Evolutionary conservation across 306 rosid genomes (phyloP).

Genomic region (Malus orientalis): DNA sequence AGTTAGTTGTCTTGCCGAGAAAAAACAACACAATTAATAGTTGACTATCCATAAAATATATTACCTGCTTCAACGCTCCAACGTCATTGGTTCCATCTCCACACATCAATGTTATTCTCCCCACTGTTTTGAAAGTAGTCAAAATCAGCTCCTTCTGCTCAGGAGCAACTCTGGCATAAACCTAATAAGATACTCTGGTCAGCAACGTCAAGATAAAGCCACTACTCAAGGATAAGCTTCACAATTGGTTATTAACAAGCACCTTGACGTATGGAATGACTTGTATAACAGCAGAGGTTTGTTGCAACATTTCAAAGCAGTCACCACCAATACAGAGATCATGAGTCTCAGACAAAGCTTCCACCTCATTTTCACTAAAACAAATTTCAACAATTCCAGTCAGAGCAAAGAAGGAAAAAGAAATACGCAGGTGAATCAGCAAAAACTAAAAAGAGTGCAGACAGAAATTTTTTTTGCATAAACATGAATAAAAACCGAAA

Average conservation of each 20-base stretch:
- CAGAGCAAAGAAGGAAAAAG: not conserved
- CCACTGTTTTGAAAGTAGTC: constrained; percentile 93
- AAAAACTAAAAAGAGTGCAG: not conserved
- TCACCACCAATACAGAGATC: constrained; percentile 99
- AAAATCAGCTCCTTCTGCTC: constrained; percentile 95
- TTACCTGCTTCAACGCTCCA: constrained; percentile 98
- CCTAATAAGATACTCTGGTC: constrained; percentile 39
- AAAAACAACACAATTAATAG: not conserved
- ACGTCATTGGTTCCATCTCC: constrained; percentile 99
- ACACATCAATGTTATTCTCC: constrained; percentile 92
- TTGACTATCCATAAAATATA: not conserved
- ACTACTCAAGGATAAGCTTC: constrained; percentile 7
- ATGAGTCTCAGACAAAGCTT: constrained; percentile 66
- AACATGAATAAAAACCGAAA: not conserved
- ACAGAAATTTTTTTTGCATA: not conserved
- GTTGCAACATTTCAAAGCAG: constrained; percentile 85
- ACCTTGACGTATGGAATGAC: constrained; percentile 95
- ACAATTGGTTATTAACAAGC: not conserved
- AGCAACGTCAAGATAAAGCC: constrained; percentile 17
- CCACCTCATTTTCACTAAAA: constrained; percentile 75
- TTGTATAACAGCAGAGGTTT: constrained; percentile 54
- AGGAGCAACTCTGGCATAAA: constrained; percentile 98
- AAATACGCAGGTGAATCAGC: constrained; percentile 1
- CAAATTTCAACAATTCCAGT: not conserved
- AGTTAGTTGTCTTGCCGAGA: not conserved